Evolutionary conservation across 257 asterid species (phyloP).

Genomic region (Nicotiana tabacum): DNA sequence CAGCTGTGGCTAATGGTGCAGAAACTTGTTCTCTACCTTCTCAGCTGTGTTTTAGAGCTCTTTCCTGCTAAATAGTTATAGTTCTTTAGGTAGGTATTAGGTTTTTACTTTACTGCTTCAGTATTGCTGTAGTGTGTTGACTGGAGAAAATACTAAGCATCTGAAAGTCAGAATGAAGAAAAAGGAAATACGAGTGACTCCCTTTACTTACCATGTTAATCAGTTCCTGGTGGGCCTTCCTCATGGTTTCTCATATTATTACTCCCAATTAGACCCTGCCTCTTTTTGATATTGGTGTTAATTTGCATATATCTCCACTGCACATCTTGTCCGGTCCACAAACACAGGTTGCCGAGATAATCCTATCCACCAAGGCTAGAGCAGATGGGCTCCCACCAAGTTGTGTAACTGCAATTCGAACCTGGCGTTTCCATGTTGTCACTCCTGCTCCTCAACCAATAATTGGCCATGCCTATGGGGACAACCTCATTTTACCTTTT

Average conservation of each 20-base stretch:
- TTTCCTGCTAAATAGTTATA: background rate
- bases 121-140: background rate
- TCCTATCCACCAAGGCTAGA: background rate
- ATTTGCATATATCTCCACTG: background rate
- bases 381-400: background rate
- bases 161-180: background rate
- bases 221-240: background rate
- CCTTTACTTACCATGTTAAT: background rate
- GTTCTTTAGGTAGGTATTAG: background rate
- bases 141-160: background rate
- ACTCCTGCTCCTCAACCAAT: background rate
- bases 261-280: background rate
- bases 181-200: background rate
- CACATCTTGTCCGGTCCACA: background rate
- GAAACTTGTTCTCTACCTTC: no score
- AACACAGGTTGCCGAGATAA: background rate
- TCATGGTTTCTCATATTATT: background rate
- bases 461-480: background rate
- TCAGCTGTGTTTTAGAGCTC: no score
- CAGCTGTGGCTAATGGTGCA: no score
- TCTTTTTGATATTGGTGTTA: background rate
- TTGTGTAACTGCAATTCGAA: background rate
- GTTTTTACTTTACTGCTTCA: background rate
- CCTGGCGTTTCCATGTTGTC: background rate
- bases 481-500: background rate